These are phyloP conservation scores for Onygenales sp. DNA, from an alignment of 2,329 filamentous ascomycete species.

Conservation along the genomic window DNA sequence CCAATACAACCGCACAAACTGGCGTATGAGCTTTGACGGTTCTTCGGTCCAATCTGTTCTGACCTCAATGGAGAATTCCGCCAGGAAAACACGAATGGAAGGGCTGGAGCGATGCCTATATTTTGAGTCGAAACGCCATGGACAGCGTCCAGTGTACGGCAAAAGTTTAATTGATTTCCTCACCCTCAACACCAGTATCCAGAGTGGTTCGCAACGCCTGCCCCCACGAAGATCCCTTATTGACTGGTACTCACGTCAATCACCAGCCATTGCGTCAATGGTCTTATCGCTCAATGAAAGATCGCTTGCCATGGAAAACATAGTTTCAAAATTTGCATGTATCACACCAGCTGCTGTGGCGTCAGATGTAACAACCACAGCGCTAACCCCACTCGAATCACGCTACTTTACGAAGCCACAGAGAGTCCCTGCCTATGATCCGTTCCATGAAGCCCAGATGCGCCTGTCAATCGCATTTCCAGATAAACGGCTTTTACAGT, in stretches of 20 bases:
- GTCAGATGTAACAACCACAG: slow-evolving; percentile 59
- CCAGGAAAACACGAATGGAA: slow-evolving; percentile 60
- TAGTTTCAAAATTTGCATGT: slow-evolving; percentile 80
- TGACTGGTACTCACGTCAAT: slow-evolving; percentile 67
- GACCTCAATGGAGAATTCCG: slow-evolving; percentile 61
- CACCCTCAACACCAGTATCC: slow-evolving; percentile 52
- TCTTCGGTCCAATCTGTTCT: slow-evolving; percentile 61
- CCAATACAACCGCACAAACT: slow-evolving; percentile 50
- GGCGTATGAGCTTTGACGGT: slow-evolving; percentile 53
- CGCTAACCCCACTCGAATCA: slow-evolving; percentile 56
- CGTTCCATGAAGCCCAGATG: slow-evolving; percentile 90
- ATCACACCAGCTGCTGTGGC: slow-evolving; percentile 84
- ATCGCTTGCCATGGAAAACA: slow-evolving; percentile 60
- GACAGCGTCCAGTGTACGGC: slow-evolving; percentile 73
- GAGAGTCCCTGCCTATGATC: slow-evolving; percentile 54
- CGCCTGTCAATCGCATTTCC: slow-evolving; percentile 92
- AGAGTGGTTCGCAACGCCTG: slow-evolving; percentile 52
- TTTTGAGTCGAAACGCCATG: slow-evolving; percentile 69
- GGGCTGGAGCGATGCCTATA: slow-evolving; percentile 74
- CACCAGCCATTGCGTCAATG: slow-evolving; percentile 44
- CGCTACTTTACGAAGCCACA: slow-evolving; percentile 34
- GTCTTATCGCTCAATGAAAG: slow-evolving; percentile 67
- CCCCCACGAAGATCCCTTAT: slow-evolving; percentile 53
- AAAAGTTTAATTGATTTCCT: slow-evolving; percentile 66
- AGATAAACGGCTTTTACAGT: slow-evolving; percentile 90